phyloP scores from a whole-genome alignment of 2,329 filamentous ascomycete genomes.

The Penicillium sp. region DNA sequence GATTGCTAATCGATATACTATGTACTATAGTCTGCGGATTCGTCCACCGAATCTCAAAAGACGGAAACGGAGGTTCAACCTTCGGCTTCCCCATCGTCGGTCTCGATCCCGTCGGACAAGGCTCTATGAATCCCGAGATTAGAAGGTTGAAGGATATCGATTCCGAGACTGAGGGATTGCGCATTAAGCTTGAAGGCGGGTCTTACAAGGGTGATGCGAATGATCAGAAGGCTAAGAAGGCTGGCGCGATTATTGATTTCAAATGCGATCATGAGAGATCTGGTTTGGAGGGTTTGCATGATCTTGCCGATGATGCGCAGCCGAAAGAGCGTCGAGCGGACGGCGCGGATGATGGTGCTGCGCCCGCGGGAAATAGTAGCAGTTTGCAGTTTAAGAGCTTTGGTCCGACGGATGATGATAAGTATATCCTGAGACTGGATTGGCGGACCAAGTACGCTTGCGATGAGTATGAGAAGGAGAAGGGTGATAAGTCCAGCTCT shows the following conservation, averaged over 20 bases:
- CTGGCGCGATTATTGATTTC: constrained; percentile 71
- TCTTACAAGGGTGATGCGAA: constrained; percentile 50
- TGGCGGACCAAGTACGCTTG: constrained; percentile 91
- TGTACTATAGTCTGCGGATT: constrained; percentile 71
- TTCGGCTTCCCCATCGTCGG: constrained; percentile 72
- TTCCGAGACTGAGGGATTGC: constrained; percentile 65
- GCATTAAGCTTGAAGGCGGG: constrained; percentile 63
- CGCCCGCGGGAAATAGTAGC: constrained; percentile 36
- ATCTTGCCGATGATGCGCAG: constrained; percentile 19
- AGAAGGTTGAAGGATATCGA: constrained; percentile 65
- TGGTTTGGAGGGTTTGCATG: constrained; percentile 60
- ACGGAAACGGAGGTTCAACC: constrained; percentile 49
- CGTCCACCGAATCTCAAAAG: constrained; percentile 51
- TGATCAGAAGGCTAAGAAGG: constrained; percentile 55
- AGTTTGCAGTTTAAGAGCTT: constrained; percentile 77
- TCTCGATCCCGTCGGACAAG: constrained; percentile 55
- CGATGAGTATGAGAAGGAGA: constrained; percentile 53
- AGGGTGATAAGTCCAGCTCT: constrained; percentile 40
- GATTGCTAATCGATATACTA: not conserved
- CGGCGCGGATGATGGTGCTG: constrained; percentile 14
- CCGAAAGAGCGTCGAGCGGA: constrained; percentile 12
- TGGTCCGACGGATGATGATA: constrained; percentile 53
- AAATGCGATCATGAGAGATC: constrained; percentile 69
- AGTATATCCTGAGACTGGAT: constrained; percentile 66
- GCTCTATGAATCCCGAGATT: constrained; percentile 56